Evolutionary conservation across 768 basidiomycete species (phyloP).

Genomic region (Leccinum aurantiacum): DNA sequence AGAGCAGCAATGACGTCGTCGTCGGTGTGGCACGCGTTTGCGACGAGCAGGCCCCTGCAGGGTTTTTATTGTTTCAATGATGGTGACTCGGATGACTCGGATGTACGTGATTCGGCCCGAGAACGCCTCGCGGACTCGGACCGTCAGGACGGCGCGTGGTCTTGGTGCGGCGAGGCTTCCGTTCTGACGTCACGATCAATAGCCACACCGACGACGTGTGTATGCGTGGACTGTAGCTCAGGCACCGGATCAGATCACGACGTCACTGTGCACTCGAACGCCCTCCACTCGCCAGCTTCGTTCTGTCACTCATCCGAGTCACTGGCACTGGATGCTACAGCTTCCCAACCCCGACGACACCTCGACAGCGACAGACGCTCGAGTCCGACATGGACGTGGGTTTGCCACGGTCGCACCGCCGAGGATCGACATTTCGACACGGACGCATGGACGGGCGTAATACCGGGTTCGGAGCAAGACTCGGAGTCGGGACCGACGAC

Average conservation of each 20-base stretch:
- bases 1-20: background rate
- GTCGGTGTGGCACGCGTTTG: background rate
- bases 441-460: background rate
- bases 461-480: background rate
- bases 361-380: background rate
- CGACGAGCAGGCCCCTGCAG: background rate
- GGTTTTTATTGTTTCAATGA: background rate
- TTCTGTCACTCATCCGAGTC: background rate
- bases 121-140: background rate
- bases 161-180: background rate
- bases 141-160: background rate
- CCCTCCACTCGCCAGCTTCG: background rate
- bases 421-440: background rate
- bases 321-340: background rate
- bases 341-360: background rate
- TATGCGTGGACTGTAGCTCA: background rate
- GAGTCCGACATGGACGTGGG: background rate
- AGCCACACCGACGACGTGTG: background rate
- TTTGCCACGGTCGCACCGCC: background rate
- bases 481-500: background rate
- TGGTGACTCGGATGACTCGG: background rate
- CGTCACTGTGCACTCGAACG: background rate
- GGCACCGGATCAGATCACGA: background rate
- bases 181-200: background rate
- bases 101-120: background rate